A percentile compares a stretch with the other conserved stretches of the same genome.
Evolutionary conservation across 192 early-diverging fungal genomes (phyloP).

Genomic region (Gaertneriomyces sp.): DNA sequence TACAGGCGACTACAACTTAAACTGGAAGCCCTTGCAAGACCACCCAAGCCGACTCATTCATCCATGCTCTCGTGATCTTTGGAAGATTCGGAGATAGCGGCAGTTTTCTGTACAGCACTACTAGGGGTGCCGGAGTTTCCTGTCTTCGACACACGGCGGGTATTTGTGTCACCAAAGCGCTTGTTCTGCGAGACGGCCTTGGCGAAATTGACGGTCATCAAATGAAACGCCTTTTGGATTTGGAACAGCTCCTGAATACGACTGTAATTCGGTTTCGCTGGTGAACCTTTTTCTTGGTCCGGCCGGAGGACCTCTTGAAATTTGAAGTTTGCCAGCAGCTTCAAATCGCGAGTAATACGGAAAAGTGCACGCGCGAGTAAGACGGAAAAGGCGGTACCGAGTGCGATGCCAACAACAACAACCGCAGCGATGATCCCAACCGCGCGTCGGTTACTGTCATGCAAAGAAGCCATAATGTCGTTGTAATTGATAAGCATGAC

Average conservation of each 20-base stretch:
- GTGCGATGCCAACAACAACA: neutral
- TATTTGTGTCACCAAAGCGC: slow-evolving; percentile 9
- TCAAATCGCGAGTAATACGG: slow-evolving; percentile 2
- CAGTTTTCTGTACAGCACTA: neutral
- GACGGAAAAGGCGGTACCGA: slow-evolving; percentile 8
- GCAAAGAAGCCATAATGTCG: slow-evolving; percentile 2
- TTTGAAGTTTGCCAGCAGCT: slow-evolving; percentile 11
- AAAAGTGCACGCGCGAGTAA: slow-evolving; percentile 5
- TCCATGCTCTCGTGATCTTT: neutral
- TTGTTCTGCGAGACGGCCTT: slow-evolving; percentile 17
- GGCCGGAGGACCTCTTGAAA: slow-evolving; percentile 5
- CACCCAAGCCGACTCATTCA: neutral
- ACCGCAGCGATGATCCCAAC: slow-evolving; percentile 18
- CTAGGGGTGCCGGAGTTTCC: too few species aligned
- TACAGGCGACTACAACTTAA: too few species aligned
- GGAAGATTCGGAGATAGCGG: neutral
- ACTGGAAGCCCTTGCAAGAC: neutral
- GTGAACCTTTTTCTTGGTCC: neutral
- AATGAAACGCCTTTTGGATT: slow-evolving; percentile 10
- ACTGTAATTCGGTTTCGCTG: neutral
- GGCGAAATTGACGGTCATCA: slow-evolving; percentile 19
- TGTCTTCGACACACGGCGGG: too few species aligned
- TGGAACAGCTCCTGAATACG: slow-evolving; percentile 15
- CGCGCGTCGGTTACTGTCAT: neutral
- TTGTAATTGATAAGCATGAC: slow-evolving; percentile 7